These are phyloP conservation scores for Candida coleopterorum DNA, from an alignment of 805 yeast species.

Conservation along the genomic window DNA sequence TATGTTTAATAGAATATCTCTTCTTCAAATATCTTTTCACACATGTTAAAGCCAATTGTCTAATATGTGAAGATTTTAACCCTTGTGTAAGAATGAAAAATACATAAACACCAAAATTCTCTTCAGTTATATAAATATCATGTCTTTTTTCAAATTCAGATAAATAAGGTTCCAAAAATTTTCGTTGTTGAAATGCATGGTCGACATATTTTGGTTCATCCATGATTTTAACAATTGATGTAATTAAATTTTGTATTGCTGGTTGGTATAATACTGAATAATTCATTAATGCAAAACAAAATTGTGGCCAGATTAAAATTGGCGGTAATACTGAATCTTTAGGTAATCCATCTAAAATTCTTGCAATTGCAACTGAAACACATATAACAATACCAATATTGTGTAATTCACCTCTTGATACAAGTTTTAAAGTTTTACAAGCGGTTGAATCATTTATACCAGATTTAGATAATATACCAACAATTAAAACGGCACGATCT, in stretches of 20 bases:
- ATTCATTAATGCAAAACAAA: conserved; percentile 27
- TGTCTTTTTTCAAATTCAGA: conserved; percentile 38
- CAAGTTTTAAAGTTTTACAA: conserved; percentile 24
- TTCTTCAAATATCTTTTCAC: conserved; percentile 40
- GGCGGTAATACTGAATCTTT: conserved; percentile 42
- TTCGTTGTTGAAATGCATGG: conserved; percentile 26
- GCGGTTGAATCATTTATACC: conserved; percentile 58
- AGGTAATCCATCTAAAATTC: conserved; percentile 46
- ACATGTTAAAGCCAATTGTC: conserved; percentile 43
- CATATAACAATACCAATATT: conserved; percentile 32
- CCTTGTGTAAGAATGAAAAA: conserved; percentile 51
- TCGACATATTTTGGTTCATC: conserved; percentile 18
- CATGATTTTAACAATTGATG: conserved; percentile 21
- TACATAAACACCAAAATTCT: conserved; percentile 50
- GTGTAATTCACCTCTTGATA: conserved; percentile 17
- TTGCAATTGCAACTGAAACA: conserved; percentile 41
- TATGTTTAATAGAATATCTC: conserved; percentile 32
- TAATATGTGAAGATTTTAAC: conserved; percentile 51
- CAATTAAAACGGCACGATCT: conserved; percentile 60
- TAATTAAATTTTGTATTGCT: conserved; percentile 25
- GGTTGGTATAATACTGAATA: conserved; percentile 29
- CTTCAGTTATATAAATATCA: conserved; percentile 33
- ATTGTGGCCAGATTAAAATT: conserved; percentile 45
- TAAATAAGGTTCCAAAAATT: conserved; percentile 38
- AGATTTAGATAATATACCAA: conserved; percentile 62